phyloP scores from a whole-genome alignment of 2,329 filamentous ascomycete species.

The Fusarium sp. region DNA sequence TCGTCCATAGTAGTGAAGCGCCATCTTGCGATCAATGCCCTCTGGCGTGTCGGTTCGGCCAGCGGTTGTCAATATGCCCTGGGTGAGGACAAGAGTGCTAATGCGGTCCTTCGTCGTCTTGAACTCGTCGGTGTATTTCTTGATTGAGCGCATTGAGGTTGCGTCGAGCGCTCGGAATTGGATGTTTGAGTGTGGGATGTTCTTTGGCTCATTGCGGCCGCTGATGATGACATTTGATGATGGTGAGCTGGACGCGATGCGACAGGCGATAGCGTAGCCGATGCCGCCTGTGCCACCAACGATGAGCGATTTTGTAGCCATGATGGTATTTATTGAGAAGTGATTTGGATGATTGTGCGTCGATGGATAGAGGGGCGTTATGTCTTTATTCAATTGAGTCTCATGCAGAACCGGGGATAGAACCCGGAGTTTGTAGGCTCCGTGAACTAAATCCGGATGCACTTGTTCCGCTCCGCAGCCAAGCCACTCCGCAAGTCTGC shows the following conservation, averaged over 20 bases:
- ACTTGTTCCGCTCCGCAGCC: slow-evolving; percentile 10
- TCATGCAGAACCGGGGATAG: not conserved
- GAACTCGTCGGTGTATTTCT: slow-evolving; percentile 49
- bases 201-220: slow-evolving; percentile 49
- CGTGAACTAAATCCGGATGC: slow-evolving; percentile 10
- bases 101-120: slow-evolving; percentile 46
- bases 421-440: slow-evolving; percentile 4
- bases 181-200: slow-evolving; percentile 51
- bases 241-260: slow-evolving; percentile 47
- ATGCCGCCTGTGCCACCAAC: slow-evolving; percentile 54
- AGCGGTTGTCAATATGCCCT: slow-evolving; percentile 54
- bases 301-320: slow-evolving; percentile 49
- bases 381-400: slow-evolving; percentile 4
- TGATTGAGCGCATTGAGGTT: slow-evolving; percentile 52
- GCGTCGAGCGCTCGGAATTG: slow-evolving; percentile 52
- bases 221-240: slow-evolving; percentile 51
- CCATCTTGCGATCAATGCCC: slow-evolving; percentile 60
- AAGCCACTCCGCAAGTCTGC: slow-evolving; percentile 14
- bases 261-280: slow-evolving; percentile 54
- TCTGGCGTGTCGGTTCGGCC: slow-evolving; percentile 58
- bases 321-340: not conserved
- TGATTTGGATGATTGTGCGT: too few relatives aligned
- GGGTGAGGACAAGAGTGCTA: slow-evolving; percentile 56
- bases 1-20: slow-evolving; percentile 60
- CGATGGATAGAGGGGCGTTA: not conserved